Evolutionary conservation across 768 basidiomycete genomes (phyloP), one percentile per base, ranked within the genome.

Genomic region (Mycena metata): DNA sequence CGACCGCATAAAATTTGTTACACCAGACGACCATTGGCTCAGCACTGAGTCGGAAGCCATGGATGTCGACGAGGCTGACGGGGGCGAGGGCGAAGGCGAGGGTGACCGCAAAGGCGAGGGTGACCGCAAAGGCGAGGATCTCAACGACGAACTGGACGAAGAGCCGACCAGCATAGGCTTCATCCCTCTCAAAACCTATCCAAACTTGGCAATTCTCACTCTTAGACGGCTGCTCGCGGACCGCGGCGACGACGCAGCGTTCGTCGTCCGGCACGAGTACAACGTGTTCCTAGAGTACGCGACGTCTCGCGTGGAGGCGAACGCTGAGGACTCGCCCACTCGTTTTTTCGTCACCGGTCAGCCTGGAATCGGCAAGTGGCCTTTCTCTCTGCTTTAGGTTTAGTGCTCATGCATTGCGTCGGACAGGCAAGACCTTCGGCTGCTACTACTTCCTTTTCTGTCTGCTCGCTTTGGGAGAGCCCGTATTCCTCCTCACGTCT

Each of bases 311-410:
- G n/a, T n/a, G n/a, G n/a, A n/a, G n/a, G n/a, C n/a, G n/a, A n/a
- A n/a, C n/a, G n/a, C 2, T 55, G 43, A 43, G 39, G 33, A 46
- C 46, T n/a, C 51, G 26, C 42, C 51, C 30, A 33, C 33, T 30
- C 46, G 62, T 36, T 64, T 64, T 52, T 64, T 64, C 23, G 62
- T 64, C 62, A 64, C 62, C 33, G 62, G 62, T 10, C 62, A 64
- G 33, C 43, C 62, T 30, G 62, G 62, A n/a, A 64, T 64, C 42
- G 62, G 62, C 43, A 55, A 51, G 49, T 61, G n/a, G n/a, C n/a
- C 33, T 60, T 60, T 52, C 26, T 52, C 35, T 39, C 39, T 55
- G 42, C 42, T 55, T 45, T 55, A 24, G 60, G n/a, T 45, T 35
- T 64, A 42, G 43, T 41, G 43, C 60, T 61, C 60, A 61, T 61